Percentiles rank a stretch among this genome's conserved stretches.
Conservation (phyloP, 306 rosid genomes). For the Sesbania bispinosa region DNA sequence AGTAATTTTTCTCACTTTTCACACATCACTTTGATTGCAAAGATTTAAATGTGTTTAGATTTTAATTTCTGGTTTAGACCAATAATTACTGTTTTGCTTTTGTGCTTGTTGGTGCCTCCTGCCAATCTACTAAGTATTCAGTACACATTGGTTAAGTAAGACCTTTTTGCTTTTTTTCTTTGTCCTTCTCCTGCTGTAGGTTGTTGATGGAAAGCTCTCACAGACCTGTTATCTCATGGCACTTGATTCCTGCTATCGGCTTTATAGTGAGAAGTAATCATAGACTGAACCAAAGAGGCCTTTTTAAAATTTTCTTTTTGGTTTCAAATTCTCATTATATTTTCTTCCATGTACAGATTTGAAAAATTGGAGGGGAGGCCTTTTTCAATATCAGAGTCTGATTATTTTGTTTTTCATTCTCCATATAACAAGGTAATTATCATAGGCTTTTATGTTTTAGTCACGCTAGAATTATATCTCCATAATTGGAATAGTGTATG, state of each 20-base stretch:
- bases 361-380: slow-evolving; percentile 69
- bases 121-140: neutral
- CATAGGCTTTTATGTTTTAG: neutral
- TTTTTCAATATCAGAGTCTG: slow-evolving; percentile 66
- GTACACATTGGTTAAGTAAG: neutral
- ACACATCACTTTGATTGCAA: neutral
- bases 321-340: neutral
- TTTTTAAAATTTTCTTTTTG: neutral
- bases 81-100: neutral
- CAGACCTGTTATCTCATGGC: slow-evolving; percentile 89
- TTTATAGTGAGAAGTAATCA: slow-evolving; percentile 62
- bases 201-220: slow-evolving; percentile 83
- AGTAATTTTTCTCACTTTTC: neutral
- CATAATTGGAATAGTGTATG: neutral
- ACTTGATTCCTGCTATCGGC: slow-evolving; percentile 72
- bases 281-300: neutral
- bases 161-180: neutral
- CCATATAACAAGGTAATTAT: slow-evolving; percentile 87
- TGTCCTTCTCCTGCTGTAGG: slow-evolving; percentile 34
- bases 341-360: slow-evolving; percentile 45
- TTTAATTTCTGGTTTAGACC: neutral
- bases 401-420: slow-evolving; percentile 76
- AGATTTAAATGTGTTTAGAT: neutral
- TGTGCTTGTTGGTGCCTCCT: neutral
- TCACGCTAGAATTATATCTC: slow-evolving; percentile 10